phyloP scores from a whole-genome alignment of 169 alveolate species.

The Plasmodium sp. region DNA sequence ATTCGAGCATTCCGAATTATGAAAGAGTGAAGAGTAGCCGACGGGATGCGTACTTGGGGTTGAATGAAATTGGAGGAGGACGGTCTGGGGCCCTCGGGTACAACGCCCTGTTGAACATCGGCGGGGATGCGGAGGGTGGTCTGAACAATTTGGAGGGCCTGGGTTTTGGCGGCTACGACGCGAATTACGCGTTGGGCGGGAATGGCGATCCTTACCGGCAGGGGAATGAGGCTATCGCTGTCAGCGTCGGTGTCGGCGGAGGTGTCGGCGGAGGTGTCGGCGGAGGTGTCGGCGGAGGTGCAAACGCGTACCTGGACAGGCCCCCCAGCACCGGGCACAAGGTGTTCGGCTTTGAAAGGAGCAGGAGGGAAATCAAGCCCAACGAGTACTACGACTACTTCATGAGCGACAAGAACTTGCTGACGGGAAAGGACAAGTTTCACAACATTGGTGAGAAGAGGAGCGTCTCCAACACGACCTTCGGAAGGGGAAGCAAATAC shows the following conservation, averaged over 20 bases:
- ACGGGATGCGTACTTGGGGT: neutral
- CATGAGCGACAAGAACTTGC: neutral
- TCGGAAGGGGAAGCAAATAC: slow-evolving; percentile 40
- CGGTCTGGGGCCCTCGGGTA: neutral
- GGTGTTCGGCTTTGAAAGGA: slow-evolving; percentile 35
- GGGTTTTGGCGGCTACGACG: neutral
- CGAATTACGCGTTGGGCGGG: neutral
- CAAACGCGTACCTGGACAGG: neutral
- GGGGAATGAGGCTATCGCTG: neutral
- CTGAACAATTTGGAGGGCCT: neutral
- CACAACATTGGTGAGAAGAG: slow-evolving; percentile 42
- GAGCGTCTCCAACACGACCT: slow-evolving; percentile 54
- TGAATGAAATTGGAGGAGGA: neutral
- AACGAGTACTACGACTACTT: slow-evolving; percentile 52
- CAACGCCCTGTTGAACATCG: neutral
- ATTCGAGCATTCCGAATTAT: slow-evolving; percentile 31
- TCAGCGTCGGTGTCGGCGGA: too few species aligned
- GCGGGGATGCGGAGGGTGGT: neutral
- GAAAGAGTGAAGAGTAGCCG: slow-evolving; percentile 24
- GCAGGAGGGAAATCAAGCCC: slow-evolving; percentile 3
- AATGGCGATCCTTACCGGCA: neutral
- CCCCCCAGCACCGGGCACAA: neutral
- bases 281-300: neutral
- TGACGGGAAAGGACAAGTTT: slow-evolving; percentile 5
- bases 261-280: neutral